A percentile compares a stretch with the other conserved stretches of the same genome.
Conservation (phyloP, 31 red algal species). For the Odonthalia washingtoniensis region DNA sequence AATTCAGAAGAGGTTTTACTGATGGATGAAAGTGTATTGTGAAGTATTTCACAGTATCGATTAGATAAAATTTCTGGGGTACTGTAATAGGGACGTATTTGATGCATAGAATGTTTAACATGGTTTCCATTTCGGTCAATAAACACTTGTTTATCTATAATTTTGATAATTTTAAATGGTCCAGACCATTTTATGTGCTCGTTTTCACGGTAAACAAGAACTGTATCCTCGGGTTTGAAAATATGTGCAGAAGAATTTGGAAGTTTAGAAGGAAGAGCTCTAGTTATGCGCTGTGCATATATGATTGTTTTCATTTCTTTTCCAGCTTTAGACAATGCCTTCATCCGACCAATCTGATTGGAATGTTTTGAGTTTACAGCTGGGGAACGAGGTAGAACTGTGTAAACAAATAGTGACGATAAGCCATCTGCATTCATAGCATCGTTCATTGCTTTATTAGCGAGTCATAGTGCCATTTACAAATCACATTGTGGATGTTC, state of each 20-base stretch:
- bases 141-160: no score
- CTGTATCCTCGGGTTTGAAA: background rate
- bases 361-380: background rate
- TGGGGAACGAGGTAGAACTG: background rate
- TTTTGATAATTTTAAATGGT: no score
- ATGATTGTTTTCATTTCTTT: background rate
- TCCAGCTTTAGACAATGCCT: slow-evolving; percentile 13
- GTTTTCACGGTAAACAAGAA: background rate
- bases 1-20: no score
- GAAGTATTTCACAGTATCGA: no score
- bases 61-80: no score
- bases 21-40: no score
- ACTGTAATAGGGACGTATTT: no score
- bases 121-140: no score
- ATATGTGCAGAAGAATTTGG: background rate
- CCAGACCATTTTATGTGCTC: no score
- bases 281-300: background rate
- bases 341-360: background rate
- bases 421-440: slow-evolving; percentile 11
- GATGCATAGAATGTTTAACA: no score
- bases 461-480: background rate
- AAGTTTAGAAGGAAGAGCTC: slow-evolving; percentile 10
- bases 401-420: background rate
- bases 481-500: background rate
- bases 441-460: background rate